These are phyloP conservation scores for Hypoxylon crocopeplum DNA, from an alignment of 495 filamentous ascomycete genomes.

Conservation along the genomic window DNA sequence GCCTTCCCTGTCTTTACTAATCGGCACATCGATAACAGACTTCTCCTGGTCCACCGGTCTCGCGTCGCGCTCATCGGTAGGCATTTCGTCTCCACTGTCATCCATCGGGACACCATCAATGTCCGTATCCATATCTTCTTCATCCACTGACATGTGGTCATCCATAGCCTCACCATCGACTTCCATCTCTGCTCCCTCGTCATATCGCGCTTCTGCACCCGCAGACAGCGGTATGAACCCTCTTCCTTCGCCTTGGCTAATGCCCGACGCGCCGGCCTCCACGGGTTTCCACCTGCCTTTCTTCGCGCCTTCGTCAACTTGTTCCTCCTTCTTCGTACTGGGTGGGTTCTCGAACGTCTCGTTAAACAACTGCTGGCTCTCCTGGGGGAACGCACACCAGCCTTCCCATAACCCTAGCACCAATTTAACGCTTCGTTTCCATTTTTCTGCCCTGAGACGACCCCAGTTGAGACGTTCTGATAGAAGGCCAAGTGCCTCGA, in stretches of 20 bases:
- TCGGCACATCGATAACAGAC: conserved; percentile 26
- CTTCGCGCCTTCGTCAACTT: conserved; percentile 56
- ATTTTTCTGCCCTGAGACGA: conserved; percentile 84
- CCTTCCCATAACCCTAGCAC: conserved; percentile 86
- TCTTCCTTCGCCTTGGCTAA: conserved; percentile 43
- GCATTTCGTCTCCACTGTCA: conserved; percentile 46
- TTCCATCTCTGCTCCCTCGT: conserved; percentile 26
- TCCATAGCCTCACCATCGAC: conserved; percentile 59
- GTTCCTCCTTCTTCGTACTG: conserved; percentile 58
- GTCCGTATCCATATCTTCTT: conserved; percentile 53
- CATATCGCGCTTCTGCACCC: conserved; percentile 14
- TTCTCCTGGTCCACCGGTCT: conserved; percentile 42
- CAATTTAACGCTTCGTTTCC: conserved; percentile 78
- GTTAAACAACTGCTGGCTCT: conserved; percentile 75
- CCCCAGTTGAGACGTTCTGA: conserved; percentile 83
- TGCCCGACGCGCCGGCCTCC: conserved; percentile 54
- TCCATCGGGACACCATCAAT: conserved; percentile 58
- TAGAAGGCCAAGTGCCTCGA: conserved; percentile 80
- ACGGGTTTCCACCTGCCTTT: conserved; percentile 77
- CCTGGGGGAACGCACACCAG: conserved; percentile 84
- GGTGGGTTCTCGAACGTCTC: conserved; percentile 78
- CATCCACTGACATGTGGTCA: conserved; percentile 53
- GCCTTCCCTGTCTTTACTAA: conserved; percentile 36
- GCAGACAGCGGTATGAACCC: conserved; percentile 45
- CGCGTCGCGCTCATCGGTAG: conserved; percentile 45